Evolutionary conservation across 2,329 filamentous ascomycete genomes (phyloP), one percentile per base, ranked within the genome.

Genomic region (Emmonsiellopsis sp.): DNA sequence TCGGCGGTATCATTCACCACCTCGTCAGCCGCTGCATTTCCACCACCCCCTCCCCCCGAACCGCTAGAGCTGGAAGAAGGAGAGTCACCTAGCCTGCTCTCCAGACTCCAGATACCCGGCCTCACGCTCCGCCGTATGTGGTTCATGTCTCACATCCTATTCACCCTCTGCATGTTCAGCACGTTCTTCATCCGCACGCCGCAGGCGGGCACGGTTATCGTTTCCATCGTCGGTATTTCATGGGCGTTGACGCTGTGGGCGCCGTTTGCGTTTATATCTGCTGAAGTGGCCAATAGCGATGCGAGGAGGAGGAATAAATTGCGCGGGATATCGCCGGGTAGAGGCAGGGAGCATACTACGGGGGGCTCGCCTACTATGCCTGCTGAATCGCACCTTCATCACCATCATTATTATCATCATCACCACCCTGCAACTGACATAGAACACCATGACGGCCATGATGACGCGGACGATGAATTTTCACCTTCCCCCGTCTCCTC

Each of bases 231-330:
- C 47, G 92, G 92, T 35, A 83, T 97, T 55, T 90, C 89, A 1
- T 97, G 92, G 92, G 90, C 91, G 20, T 75, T 96, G 63, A 90
- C 90, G 1, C 81, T 94, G 30, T 97, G 92, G 92, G 92, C 91
- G 0, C 92, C 92, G 0, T 97, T 92, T 74, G 91, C 92, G 40
- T 87, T 97, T 62, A 96, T 97, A 66, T 90, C 89, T 45, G 89
- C 89, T 5, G 92, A 97, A 69, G 91, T 97, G 57, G 87, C 86
- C 56, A 87, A 85, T 56, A 84, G 89, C 5, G 88, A 95, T 65
- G 83, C 85, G 30, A 79, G 76, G 10, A 68, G 73, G 30, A 71
- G 75, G 20, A 70, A 70, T 20, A 58, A 58, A 37, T 41, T 54
- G 7, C 62, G 64, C 6, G 70, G 68, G 3, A 65, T 66, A 4